These are phyloP conservation scores for Pyrenochaeta sp. DNA, from an alignment of 2,329 filamentous ascomycete species.

Conservation along the genomic window DNA sequence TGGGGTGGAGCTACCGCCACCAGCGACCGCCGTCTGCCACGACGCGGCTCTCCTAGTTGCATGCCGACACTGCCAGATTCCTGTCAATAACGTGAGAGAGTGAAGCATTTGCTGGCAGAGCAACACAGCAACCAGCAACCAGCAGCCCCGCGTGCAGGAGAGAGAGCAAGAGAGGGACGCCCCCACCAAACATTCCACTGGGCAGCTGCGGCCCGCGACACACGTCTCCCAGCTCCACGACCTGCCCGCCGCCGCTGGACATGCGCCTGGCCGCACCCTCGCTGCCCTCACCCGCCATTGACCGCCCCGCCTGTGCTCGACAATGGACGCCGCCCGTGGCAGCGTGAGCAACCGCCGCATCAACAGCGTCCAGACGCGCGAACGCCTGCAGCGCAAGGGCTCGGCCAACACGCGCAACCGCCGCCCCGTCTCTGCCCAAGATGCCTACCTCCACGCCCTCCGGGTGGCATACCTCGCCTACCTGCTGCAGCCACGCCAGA, in stretches of 20 bases:
- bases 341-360: conserved; percentile 46
- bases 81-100: conserved; percentile 5
- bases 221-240: conserved; percentile 16
- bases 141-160: conserved; percentile 2
- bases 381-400: conserved; percentile 49
- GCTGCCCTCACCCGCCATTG: conserved; percentile 21
- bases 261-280: conserved; percentile 34
- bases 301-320: conserved; percentile 14
- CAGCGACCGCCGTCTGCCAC: conserved; percentile 25
- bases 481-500: conserved; percentile 87
- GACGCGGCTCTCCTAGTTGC: conserved; percentile 19
- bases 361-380: conserved; percentile 52
- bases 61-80: conserved; percentile 1
- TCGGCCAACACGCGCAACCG: conserved; percentile 47
- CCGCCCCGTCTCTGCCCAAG: conserved; percentile 63
- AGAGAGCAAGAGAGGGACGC: conserved; percentile 23
- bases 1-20: conserved; percentile 37
- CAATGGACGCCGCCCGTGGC: conserved; percentile 42
- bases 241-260: conserved; percentile 28
- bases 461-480: conserved; percentile 92
- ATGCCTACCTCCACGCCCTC: conserved; percentile 90
- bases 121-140: conserved; percentile 4
- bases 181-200: conserved; percentile 28
- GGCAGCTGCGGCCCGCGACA: conserved; percentile 25
- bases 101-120: neutral